Conservation (phyloP, 257 asterid species). For the Penstemon davidsonii region DNA sequence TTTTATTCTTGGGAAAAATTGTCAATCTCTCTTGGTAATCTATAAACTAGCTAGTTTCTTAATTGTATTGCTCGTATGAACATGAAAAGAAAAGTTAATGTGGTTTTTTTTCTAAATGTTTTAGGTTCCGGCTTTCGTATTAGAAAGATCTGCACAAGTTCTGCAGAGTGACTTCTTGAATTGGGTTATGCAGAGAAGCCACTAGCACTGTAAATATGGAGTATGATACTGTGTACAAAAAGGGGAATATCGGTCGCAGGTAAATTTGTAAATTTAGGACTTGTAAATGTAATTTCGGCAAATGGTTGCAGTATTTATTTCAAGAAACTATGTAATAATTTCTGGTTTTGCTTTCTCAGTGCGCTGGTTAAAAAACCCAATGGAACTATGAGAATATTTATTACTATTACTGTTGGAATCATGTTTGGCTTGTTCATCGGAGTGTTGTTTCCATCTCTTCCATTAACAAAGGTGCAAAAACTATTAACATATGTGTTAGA, state of each 20-base stretch:
- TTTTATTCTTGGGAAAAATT: neutral
- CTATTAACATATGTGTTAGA: neutral
- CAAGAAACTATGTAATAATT: constrained; percentile 3
- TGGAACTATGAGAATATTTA: constrained; percentile 50
- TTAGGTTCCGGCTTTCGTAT: neutral
- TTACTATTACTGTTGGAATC: constrained; percentile 50
- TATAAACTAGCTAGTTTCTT: neutral
- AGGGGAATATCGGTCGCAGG: constrained; percentile 49
- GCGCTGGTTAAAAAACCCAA: constrained; percentile 42
- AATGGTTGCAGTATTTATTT: constrained; percentile 10
- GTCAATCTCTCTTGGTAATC: neutral
- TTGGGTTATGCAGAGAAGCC: constrained; percentile 28
- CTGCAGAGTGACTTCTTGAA: constrained; percentile 28
- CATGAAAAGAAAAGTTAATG: neutral
- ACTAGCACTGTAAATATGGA: constrained; percentile 38
- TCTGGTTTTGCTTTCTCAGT: constrained; percentile 37
- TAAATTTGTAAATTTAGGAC: constrained; percentile 22
- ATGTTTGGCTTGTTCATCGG: constrained; percentile 68
- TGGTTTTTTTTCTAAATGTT: neutral
- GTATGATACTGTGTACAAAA: constrained; percentile 34
- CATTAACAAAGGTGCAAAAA: constrained; percentile 53
- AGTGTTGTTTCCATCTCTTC: constrained; percentile 50
- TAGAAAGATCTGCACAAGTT: constrained; percentile 13
- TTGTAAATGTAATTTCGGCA: neutral
- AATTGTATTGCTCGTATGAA: neutral